Evolutionary conservation across 2,329 filamentous ascomycete genomes (phyloP).

Genomic region (Lachnellula arida): DNA sequence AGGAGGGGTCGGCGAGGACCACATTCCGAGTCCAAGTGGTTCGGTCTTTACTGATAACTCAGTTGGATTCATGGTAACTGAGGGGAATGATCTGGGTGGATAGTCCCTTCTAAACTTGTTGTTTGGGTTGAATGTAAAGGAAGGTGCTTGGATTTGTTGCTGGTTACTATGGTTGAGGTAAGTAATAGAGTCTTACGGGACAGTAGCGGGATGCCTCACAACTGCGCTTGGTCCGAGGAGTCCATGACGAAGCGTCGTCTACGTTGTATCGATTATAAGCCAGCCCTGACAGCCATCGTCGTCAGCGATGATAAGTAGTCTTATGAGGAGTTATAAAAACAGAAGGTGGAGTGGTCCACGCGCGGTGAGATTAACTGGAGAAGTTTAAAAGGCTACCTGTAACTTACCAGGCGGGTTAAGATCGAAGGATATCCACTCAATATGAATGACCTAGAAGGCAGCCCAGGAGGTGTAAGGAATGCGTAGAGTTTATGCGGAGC

Average conservation of each 20-base stretch:
- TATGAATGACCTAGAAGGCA: conserved; percentile 30
- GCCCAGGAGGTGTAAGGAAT: conserved; percentile 33
- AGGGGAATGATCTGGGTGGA: conserved; percentile 39
- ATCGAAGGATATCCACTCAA: conserved; percentile 30
- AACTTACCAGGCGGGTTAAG: conserved; percentile 30
- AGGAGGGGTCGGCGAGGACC: conserved; percentile 51
- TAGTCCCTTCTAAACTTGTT: conserved; percentile 45
- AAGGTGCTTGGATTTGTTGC: conserved; percentile 45
- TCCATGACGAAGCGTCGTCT: conserved; percentile 42
- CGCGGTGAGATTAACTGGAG: conserved; percentile 14
- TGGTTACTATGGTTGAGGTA: conserved; percentile 41
- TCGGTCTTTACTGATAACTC: conserved; percentile 47
- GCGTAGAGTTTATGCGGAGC: conserved; percentile 34
- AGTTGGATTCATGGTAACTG: conserved; percentile 47
- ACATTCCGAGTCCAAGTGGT: conserved; percentile 44
- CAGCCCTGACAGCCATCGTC: conserved; percentile 26
- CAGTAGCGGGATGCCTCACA: conserved; percentile 41
- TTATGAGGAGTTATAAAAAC: conserved; percentile 16
- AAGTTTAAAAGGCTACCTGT: conserved; percentile 9
- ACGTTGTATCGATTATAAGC: conserved; percentile 23
- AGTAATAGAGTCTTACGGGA: conserved; percentile 32
- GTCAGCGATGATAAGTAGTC: conserved; percentile 27
- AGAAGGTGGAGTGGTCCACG: conserved; percentile 19
- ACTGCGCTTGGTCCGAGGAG: conserved; percentile 43
- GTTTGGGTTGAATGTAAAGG: conserved; percentile 46